These are phyloP conservation scores for Phlegmacium glaucopus DNA, from an alignment of 768 basidiomycete species.

Conservation along the genomic window DNA sequence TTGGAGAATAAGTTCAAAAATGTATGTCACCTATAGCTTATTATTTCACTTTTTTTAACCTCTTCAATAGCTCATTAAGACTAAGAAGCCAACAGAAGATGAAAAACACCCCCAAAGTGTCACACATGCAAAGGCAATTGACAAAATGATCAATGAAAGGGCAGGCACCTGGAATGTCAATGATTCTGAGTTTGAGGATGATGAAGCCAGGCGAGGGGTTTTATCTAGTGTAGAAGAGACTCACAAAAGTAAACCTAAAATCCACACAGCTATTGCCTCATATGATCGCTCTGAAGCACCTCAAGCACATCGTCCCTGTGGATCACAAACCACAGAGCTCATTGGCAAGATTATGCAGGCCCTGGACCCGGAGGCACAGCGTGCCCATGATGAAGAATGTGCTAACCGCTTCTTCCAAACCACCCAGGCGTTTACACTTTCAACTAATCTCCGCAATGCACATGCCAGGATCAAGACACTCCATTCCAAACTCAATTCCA, in stretches of 20 bases:
- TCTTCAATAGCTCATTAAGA: slow-evolving; percentile 8
- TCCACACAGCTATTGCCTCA: slow-evolving; percentile 1
- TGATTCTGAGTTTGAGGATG: slow-evolving; percentile 12
- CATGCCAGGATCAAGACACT: slow-evolving; percentile 18
- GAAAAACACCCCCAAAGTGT: slow-evolving; percentile 18
- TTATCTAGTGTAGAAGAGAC: not conserved
- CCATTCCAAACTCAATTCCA: slow-evolving; percentile 2
- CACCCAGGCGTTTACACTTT: slow-evolving; percentile 20
- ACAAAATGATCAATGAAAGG: slow-evolving; percentile 21
- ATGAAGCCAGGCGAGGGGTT: not conserved
- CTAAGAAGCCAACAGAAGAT: slow-evolving; percentile 21
- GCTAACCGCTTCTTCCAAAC: slow-evolving; percentile 18
- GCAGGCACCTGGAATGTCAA: slow-evolving; percentile 17
- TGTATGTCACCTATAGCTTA: no score
- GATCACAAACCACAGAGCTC: slow-evolving; percentile 16
- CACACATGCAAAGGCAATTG: slow-evolving; percentile 20
- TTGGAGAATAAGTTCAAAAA: no score
- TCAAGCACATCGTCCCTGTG: slow-evolving; percentile 3
- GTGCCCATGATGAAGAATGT: slow-evolving; percentile 18
- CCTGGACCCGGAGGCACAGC: slow-evolving; percentile 22
- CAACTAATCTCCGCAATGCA: slow-evolving; percentile 23
- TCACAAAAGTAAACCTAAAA: not conserved
- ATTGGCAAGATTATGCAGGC: slow-evolving; percentile 13
- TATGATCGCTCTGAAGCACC: slow-evolving; percentile 10
- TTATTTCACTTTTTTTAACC: no score